These are phyloP conservation scores for Zygosaccharomyces pseudobailii DNA, from an alignment of 1,139 yeast species.

Conservation along the genomic window DNA sequence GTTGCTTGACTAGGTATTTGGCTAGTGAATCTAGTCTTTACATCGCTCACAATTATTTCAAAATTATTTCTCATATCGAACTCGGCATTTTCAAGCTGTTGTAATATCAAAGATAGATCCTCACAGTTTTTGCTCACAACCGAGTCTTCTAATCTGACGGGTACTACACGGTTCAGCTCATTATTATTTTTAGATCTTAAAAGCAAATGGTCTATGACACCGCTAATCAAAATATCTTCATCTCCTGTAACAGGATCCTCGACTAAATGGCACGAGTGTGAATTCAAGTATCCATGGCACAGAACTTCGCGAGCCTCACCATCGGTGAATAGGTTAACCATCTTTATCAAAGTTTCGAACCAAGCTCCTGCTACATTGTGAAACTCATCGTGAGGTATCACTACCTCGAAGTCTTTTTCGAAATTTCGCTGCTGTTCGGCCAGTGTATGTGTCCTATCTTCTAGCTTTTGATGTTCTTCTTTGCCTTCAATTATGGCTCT, in stretches of 20 bases:
- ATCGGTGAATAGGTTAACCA: slow-evolving; percentile 39
- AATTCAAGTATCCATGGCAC: slow-evolving; percentile 49
- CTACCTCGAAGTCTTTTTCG: slow-evolving; percentile 22
- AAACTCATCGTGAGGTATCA: slow-evolving; percentile 17
- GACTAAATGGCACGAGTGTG: slow-evolving; percentile 31
- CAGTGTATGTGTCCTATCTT: slow-evolving; percentile 39
- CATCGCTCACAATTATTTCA: slow-evolving; percentile 44
- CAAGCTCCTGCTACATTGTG: slow-evolving; percentile 36
- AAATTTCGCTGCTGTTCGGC: slow-evolving; percentile 28
- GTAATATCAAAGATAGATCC: slow-evolving; percentile 10
- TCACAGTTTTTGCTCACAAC: slow-evolving; percentile 24
- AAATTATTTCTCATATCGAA: slow-evolving; percentile 13
- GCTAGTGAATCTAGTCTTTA: slow-evolving; percentile 50
- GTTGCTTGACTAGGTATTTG: slow-evolving; percentile 44
- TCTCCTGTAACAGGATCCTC: slow-evolving; percentile 16
- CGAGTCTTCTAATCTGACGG: slow-evolving; percentile 6
- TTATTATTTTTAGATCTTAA: slow-evolving; percentile 27
- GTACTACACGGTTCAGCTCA: neutral
- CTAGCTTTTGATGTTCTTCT: slow-evolving; percentile 41
- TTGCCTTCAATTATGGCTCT: slow-evolving; percentile 40
- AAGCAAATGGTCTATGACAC: slow-evolving; percentile 53
- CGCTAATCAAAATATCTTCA: slow-evolving; percentile 48
- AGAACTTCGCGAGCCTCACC: slow-evolving; percentile 60
- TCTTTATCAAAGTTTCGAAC: slow-evolving; percentile 36
- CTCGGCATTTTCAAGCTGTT: slow-evolving; percentile 2